Evolutionary conservation across 1,139 yeast genomes (phyloP).

Genomic region (Saccharomyces hybrid): DNA sequence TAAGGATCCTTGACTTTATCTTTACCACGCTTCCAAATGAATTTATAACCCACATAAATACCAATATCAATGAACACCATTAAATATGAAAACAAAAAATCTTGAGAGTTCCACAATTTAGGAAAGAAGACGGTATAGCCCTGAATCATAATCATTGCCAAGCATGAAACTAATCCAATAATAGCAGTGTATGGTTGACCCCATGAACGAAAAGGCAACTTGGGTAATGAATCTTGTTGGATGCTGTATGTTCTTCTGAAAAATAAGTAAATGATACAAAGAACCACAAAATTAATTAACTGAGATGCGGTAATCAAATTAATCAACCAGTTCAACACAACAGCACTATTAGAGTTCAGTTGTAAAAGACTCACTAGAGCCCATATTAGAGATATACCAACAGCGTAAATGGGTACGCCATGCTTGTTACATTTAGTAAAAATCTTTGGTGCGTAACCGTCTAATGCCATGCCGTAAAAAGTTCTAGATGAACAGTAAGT

Average conservation of each 20-base stretch:
- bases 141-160: constrained; percentile 50
- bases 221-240: constrained; percentile 48
- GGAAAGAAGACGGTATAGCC: constrained; percentile 63
- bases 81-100: constrained; percentile 59
- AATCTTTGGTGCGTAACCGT: constrained; percentile 53
- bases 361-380: constrained; percentile 43
- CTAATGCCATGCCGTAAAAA: constrained; percentile 54
- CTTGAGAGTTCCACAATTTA: constrained; percentile 52
- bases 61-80: constrained; percentile 58
- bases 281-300: constrained; percentile 59
- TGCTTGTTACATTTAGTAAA: constrained; percentile 43
- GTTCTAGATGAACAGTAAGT: constrained; percentile 55
- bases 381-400: constrained; percentile 40
- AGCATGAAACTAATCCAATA: constrained; percentile 40
- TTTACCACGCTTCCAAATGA: constrained; percentile 35
- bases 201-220: constrained; percentile 49
- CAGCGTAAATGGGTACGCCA: constrained; percentile 45
- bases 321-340: constrained; percentile 67
- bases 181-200: constrained; percentile 52
- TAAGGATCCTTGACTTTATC: constrained; percentile 44
- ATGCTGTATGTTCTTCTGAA: constrained; percentile 56
- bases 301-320: constrained; percentile 75
- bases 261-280: constrained; percentile 54
- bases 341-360: constrained; percentile 49
- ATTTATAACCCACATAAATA: constrained; percentile 50